These are phyloP conservation scores for Cordyceps fumosorosea DNA, from an alignment of 2,329 filamentous ascomycete species.

Conservation along the genomic window DNA sequence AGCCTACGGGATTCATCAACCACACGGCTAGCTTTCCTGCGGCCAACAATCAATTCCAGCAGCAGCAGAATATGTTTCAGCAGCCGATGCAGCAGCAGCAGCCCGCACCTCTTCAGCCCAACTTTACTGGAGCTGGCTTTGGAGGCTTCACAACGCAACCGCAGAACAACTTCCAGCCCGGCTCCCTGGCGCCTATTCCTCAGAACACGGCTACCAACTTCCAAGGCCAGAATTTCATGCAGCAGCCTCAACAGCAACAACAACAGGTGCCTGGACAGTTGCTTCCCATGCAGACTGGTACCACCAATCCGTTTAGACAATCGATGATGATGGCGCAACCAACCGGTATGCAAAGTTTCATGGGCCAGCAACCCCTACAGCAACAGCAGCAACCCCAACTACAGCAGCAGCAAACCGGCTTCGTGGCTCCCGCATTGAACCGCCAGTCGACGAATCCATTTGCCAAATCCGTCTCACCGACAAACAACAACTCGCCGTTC, in stretches of 20 bases:
- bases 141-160: conserved; percentile 70
- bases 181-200: conserved; percentile 48
- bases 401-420: conserved; percentile 4
- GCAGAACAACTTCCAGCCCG: conserved; percentile 41
- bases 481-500: conserved; percentile 36
- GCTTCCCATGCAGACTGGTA: conserved; percentile 25
- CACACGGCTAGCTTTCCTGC: conserved; percentile 3
- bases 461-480: conserved; percentile 47
- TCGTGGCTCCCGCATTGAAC: conserved; percentile 33
- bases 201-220: conserved; percentile 50
- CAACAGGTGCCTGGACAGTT: conserved; percentile 20
- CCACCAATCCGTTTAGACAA: conserved; percentile 88
- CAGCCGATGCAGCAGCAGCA: conserved; percentile 35
- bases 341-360: conserved; percentile 37
- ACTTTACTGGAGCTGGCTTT: conserved; percentile 68
- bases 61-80: conserved; percentile 26
- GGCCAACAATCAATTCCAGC: conserved; percentile 27
- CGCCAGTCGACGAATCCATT: conserved; percentile 83
- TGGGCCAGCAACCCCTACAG: conserved; percentile 20
- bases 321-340: conserved; percentile 68
- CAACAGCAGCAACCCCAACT: not conserved
- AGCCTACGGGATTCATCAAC: conserved; percentile 12
- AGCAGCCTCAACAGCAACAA: conserved; percentile 19
- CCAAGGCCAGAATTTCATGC: conserved; percentile 27
- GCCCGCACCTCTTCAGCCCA: conserved; percentile 38